Percentiles rank a stretch among this genome's conserved stretches.
Evolutionary conservation across 768 basidiomycete genomes (phyloP).

Genomic region (Suillus variegatus): DNA sequence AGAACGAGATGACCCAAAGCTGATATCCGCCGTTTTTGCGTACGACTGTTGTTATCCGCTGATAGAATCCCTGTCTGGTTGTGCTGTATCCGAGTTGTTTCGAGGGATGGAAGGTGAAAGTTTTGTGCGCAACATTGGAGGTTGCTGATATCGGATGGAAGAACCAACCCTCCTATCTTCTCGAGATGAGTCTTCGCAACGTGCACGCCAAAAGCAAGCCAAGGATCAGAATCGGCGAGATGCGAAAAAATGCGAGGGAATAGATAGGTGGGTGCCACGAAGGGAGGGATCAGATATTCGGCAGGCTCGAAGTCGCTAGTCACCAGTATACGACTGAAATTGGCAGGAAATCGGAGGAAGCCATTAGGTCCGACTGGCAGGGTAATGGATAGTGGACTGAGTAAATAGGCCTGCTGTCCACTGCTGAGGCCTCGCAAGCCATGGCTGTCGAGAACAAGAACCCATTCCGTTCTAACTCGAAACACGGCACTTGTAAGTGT

Average conservation of each 20-base stretch:
- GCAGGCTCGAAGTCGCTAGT: conserved; percentile 39
- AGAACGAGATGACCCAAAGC: conserved; percentile 33
- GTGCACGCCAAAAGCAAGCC: conserved; percentile 22
- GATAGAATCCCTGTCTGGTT: conserved; percentile 1
- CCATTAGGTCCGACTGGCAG: conserved; percentile 47
- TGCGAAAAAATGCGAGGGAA: conserved; percentile 22
- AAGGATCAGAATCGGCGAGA: conserved; percentile 22
- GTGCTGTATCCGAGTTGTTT: background rate
- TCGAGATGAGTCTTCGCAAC: conserved; percentile 33
- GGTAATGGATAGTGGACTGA: conserved; percentile 39
- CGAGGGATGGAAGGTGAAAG: conserved; percentile 1
- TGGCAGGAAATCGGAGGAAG: conserved; percentile 21
- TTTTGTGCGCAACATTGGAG: conserved; percentile 9
- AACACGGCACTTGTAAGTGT: conserved; percentile 39
- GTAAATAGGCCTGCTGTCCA: conserved; percentile 38
- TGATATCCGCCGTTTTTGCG: background rate
- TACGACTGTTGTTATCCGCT: background rate
- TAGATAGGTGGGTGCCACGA: conserved; percentile 43
- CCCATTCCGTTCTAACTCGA: conserved; percentile 47
- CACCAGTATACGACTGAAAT: conserved; percentile 34
- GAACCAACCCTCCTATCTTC: conserved; percentile 34
- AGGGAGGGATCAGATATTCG: conserved; percentile 60
- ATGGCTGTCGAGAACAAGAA: conserved; percentile 52
- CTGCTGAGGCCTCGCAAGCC: conserved; percentile 40
- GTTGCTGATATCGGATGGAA: conserved; percentile 29